Evolutionary conservation across 192 early-diverging fungal species (phyloP), one percentile per base, ranked within the genome.

Genomic region (Coemansia aciculifera): DNA sequence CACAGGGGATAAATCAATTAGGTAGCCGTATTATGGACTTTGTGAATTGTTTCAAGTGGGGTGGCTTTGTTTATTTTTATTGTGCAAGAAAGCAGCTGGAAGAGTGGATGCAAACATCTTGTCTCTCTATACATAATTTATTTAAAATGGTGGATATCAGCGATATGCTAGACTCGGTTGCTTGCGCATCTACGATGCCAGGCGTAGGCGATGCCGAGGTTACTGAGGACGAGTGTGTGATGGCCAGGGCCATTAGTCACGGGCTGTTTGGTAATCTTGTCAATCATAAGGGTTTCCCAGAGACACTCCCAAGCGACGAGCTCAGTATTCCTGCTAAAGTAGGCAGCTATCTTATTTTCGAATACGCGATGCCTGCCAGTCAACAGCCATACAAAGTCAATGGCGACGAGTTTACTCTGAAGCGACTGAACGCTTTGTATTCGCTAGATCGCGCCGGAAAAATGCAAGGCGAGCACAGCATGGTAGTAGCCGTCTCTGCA

Each of bases 151-250:
- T 60, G 59, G 19, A 23, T 39, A 3, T n/a, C 31, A 36, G n/a
- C 3, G 32, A 37, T 5, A 19, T 36, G 3, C 17, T 19, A 15
- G 56, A 60, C 9, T 60, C 34, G n/a, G 8, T 13, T 31, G 17
- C 31, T 39, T 23, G 15, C 51, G 3, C 24, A 13, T 36, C 59
- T 6, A 60, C 36, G 4, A 43, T 68, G 40, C 24, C 63, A 2
- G 60, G 71, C 24, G 71, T 73, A 21, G 71, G 71, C 36, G 65
- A 73, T 23, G 27, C 34, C 48, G 71, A 73, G 46, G 48, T 51
- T 8, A 73, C 48, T 12, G 46, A 23, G 2, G 65, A 63, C 13
- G 71, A 73, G 43, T 15, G 44, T 40, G 51, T 8, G 13, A 27
- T 43, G 21, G 43, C 37, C 1, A 40, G 44, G 1, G 13, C 6